Evolutionary conservation across 2,329 filamentous ascomycete genomes (phyloP).

Genomic region (Aspergillus melleus): DNA sequence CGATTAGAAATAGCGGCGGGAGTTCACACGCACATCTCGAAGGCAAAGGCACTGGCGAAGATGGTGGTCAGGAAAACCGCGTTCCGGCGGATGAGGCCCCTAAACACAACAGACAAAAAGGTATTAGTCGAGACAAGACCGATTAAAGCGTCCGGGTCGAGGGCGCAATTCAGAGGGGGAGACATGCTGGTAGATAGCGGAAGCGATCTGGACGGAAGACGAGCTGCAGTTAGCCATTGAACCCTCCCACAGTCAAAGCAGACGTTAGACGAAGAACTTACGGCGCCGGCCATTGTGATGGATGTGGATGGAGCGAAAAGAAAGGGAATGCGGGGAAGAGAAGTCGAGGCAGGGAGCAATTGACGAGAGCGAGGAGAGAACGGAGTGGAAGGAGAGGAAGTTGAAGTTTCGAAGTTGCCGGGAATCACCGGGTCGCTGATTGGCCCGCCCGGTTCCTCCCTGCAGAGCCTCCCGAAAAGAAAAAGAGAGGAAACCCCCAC

Average conservation of each 20-base stretch:
- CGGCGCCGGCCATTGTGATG: conserved; percentile 58
- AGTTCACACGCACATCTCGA: conserved; percentile 75
- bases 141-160: not conserved
- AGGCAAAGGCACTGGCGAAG: conserved; percentile 83
- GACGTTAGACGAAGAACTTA: conserved; percentile 41
- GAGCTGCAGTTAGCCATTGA: conserved; percentile 29
- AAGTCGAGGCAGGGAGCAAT: conserved; percentile 20
- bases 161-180: conserved; percentile 9
- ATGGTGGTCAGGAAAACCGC: conserved; percentile 82
- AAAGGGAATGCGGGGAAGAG: conserved; percentile 23
- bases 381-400: conserved; percentile 21
- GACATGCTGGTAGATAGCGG: conserved; percentile 62
- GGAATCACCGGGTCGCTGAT: conserved; percentile 42
- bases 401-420: conserved; percentile 33
- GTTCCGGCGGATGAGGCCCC: conserved; percentile 83
- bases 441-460: conserved; percentile 25
- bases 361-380: conserved; percentile 15
- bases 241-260: conserved; percentile 1
- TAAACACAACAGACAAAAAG: conserved; percentile 40
- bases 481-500: not conserved
- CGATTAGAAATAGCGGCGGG: conserved; percentile 7
- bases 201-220: conserved; percentile 46
- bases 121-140: conserved; percentile 18
- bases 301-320: conserved; percentile 18
- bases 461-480: conserved; percentile 20